Evolutionary conservation across 805 yeast species (phyloP).

Genomic region (Brettanomyces anomalus): DNA sequence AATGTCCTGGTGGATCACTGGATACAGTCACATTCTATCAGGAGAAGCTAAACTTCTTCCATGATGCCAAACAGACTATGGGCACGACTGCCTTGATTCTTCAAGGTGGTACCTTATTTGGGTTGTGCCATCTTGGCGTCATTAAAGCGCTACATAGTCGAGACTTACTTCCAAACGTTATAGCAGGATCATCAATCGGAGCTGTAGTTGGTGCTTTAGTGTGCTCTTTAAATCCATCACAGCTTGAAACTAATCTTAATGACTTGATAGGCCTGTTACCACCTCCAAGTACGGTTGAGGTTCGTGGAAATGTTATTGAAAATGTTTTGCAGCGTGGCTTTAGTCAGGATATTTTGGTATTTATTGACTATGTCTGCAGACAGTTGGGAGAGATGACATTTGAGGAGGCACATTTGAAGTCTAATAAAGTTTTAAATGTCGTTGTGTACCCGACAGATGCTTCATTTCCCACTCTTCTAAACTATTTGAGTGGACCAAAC

Average conservation of each 20-base stretch:
- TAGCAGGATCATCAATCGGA: conserved; percentile 91
- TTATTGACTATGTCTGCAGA: conserved; percentile 67
- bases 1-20: neutral
- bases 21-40: conserved; percentile 24
- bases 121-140: conserved; percentile 89
- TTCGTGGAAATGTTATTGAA: conserved; percentile 46
- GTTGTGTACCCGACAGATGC: conserved; percentile 74
- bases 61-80: conserved; percentile 75
- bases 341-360: conserved; percentile 75
- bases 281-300: neutral
- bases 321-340: conserved; percentile 73
- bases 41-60: conserved; percentile 66
- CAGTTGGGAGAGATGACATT: conserved; percentile 80
- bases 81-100: conserved; percentile 86
- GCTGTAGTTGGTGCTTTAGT: conserved; percentile 85
- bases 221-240: conserved; percentile 63
- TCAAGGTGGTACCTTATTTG: conserved; percentile 94
- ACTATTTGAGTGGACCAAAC: conserved; percentile 90
- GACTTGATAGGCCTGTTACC: neutral
- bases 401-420: conserved; percentile 80
- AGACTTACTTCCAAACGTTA: conserved; percentile 71
- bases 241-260: conserved; percentile 17
- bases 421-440: conserved; percentile 74
- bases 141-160: conserved; percentile 72
- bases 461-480: conserved; percentile 63